A percentile compares a stretch with the other conserved stretches of the same genome.
Evolutionary conservation across 106 monocot species (phyloP).

Genomic region (Platanthera guangdongensis): DNA sequence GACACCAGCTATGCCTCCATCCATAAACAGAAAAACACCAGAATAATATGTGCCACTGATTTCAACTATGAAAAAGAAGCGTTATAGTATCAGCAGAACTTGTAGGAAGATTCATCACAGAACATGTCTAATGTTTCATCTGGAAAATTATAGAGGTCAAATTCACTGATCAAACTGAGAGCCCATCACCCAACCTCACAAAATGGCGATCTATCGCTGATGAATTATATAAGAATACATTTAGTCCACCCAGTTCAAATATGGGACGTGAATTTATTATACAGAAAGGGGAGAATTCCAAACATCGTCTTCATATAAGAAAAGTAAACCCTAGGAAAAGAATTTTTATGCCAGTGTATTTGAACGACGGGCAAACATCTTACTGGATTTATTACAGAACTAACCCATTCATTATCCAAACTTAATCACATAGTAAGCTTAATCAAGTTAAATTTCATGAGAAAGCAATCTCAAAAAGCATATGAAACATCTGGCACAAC

Average conservation of each 20-base stretch:
- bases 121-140: no score
- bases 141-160: no score
- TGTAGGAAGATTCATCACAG: no score
- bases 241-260: no score
- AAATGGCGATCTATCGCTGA: no score
- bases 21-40: constrained; percentile 16
- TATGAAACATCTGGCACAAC: no score
- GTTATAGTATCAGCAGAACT: background rate
- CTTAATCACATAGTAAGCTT: background rate
- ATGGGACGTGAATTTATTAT: no score
- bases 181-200: no score
- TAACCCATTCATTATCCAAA: background rate
- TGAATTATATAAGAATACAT: no score
- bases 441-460: no score
- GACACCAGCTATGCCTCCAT: constrained; percentile 50
- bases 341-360: background rate
- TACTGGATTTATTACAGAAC: background rate
- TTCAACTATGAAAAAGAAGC: constrained; percentile 1
- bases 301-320: background rate
- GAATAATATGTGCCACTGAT: background rate
- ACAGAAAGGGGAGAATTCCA: background rate
- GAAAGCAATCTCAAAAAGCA: no score
- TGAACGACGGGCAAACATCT: background rate
- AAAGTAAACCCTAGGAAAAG: background rate
- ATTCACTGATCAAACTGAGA: no score